Base-by-base conservation (phyloP, 306 rosid genomes). In the Sophora flavescens region DNA sequence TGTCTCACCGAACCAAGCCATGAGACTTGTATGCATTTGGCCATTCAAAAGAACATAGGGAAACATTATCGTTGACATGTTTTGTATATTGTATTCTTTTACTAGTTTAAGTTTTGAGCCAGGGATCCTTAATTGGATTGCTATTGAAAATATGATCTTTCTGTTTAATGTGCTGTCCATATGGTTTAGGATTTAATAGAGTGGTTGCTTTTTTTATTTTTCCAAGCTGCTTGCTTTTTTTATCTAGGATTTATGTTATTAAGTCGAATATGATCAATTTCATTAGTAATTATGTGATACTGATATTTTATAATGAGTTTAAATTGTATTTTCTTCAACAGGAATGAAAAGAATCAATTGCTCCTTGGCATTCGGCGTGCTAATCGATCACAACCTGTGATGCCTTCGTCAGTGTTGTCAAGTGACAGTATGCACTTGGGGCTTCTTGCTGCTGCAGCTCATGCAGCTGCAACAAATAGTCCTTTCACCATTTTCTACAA, bases 401-500 rank as follows among this genome's bases (percentile, higher is more conserved):
- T 95, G 97, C 98, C 98, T 66, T 95, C 98, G 11, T 95, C 97
- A 44, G 98, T 95, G 67, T 84, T 95, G 74, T 95, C 98, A 14
- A 95, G 98, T 75, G 98, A 95, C 72, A 95, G 98, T 84, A 95
- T 95, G 98, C 98, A 95, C 88, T 78, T 95, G 75, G 98, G 98
- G 72, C 97, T 95, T 79, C 97, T 95, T 83, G 98, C 98, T 74
- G 98, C 98, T 74, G 98, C 98, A 70, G 98, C 98, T 65, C 98
- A 95, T 39, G 98, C 98, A 47, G 98, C 98, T 84, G 89, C 97
- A 60, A 95, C 98, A 58, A 95, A 87, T 57, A 95, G 98, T 68
- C 98, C 92, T 41, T 95, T 95, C 83, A 92, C 97, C 80, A 95
- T 95, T 80, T 95, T 92, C 84, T 95, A 89, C 77, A 95, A 95